Base-by-base conservation (phyloP, 139 green algal genomes). In the Monoraphidium neglectum region DNA sequence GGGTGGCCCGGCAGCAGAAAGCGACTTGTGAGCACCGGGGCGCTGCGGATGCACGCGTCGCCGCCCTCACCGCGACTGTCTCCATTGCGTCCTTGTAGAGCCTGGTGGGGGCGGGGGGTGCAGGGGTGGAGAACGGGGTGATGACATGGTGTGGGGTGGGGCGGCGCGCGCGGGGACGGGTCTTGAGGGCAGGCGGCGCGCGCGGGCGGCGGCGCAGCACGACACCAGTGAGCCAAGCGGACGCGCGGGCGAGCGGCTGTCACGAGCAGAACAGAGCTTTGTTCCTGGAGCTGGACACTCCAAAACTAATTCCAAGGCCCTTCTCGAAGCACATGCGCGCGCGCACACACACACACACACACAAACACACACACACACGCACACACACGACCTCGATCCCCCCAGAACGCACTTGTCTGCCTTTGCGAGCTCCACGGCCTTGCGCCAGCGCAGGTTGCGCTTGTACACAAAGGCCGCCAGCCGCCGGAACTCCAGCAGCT, bases 401-500 rank as follows among this genome's bases (percentile, higher is more conserved):
- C 59, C 40, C 32, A 5, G 15, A 12, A 26, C 61, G 12, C 33
- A 79, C 63, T 86, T 88, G 83, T 97, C 93, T 32, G 86, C 78
- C 90, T 97, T 95, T 47, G 94, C 93, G 61, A 97, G 83, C 56
- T 92, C 90, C 80, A 95, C 91, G 36, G 94, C 93, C 83, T 95
- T 96, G 72, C 84, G 83, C 94, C 92, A 98, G 79, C 93, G 86
- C 64, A 91, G 74, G 82, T 94, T 96, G 65, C 87, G 90, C 88
- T 98, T 97, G 88, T 98, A 98, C 76, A 98, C 92, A 78, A 91
- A 86, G 16, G 89, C 87, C 43, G 94, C 90, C 46, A 99, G 92
- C 71, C 96, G 86, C 33, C 96, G 82, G 87, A 99, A 98, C 91
- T 99, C 95, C 54, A 97, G 88, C 64, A 99, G 89, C 86, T 98